These are phyloP conservation scores for Ambispora gerdemannii DNA, from an alignment of 192 early-diverging fungal genomes.

Conservation along the genomic window DNA sequence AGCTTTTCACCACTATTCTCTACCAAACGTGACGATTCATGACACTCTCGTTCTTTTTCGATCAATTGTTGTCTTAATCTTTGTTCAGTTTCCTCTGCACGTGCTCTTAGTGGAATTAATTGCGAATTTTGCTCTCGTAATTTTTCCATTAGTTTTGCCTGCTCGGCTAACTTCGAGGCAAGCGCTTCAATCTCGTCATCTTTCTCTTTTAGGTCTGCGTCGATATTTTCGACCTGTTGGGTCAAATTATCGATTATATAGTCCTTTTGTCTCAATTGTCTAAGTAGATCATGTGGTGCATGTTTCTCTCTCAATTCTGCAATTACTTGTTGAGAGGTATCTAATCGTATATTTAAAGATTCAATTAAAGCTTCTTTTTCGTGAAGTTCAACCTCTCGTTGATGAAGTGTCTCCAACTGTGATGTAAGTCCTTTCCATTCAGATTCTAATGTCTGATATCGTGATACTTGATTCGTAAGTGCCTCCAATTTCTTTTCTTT, in stretches of 20 bases:
- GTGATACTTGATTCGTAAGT: slow-evolving; percentile 2
- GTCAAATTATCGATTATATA: slow-evolving; percentile 30
- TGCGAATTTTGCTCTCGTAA: slow-evolving; percentile 17
- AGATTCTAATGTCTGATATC: slow-evolving; percentile 17
- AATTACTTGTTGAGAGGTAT: slow-evolving; percentile 29
- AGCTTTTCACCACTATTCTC: slow-evolving; percentile 4
- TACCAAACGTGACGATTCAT: not conserved
- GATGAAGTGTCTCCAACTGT: slow-evolving; percentile 9
- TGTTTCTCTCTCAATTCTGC: slow-evolving; percentile 29
- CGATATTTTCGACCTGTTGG: slow-evolving; percentile 27
- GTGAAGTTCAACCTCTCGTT: slow-evolving; percentile 15
- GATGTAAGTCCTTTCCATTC: slow-evolving; percentile 13
- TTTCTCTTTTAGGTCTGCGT: slow-evolving; percentile 26
- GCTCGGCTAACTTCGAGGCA: not conserved
- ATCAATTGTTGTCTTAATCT: not conserved
- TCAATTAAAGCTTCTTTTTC: slow-evolving; percentile 28
- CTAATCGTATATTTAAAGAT: slow-evolving; percentile 27
- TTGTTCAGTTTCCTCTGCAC: slow-evolving; percentile 10
- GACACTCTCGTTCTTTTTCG: slow-evolving; percentile 14
- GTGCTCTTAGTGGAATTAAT: slow-evolving; percentile 9
- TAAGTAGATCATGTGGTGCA: slow-evolving; percentile 29
- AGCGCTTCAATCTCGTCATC: slow-evolving; percentile 24
- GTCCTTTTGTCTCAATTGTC: slow-evolving; percentile 30
- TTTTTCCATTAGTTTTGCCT: slow-evolving; percentile 3
- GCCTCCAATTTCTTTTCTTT: slow-evolving; percentile 1